Conservation (phyloP, 306 rosid species). For the Quercus bicolor region DNA sequence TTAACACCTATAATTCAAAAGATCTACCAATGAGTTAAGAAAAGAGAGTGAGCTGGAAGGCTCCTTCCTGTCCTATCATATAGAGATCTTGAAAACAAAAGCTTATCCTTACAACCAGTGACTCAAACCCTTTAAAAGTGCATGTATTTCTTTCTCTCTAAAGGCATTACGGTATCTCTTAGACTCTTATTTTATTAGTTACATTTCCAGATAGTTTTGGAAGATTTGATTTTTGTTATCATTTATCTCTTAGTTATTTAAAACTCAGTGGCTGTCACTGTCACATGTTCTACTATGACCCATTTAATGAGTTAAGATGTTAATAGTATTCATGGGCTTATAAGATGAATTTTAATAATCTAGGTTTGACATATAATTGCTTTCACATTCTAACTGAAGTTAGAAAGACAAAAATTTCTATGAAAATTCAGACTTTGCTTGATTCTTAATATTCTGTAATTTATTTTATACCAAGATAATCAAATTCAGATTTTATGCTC, state of each 20-base stretch:
- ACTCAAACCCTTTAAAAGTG: no score
- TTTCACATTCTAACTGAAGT: background rate
- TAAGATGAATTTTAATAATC: background rate
- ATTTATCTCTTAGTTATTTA: background rate
- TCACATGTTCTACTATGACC: background rate
- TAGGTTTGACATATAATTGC: background rate
- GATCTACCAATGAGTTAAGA: no score
- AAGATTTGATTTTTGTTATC: background rate
- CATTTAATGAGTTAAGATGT: background rate
- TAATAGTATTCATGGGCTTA: background rate
- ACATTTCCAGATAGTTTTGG: background rate
- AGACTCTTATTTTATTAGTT: background rate
- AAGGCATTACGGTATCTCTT: no score
- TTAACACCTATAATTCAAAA: no score
- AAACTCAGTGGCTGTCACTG: background rate
- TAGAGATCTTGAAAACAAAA: no score
- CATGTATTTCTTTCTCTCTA: no score
- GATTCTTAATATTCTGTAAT: background rate
- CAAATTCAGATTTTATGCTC: conserved; percentile 20
- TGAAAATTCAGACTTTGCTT: background rate
- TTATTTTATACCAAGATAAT: background rate
- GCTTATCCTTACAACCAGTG: no score
- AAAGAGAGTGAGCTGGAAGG: no score
- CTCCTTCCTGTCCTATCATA: no score
- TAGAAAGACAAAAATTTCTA: background rate